Evolutionary conservation across 176 grass and related monocot genomes (phyloP), one percentile per base, ranked within the genome.

Genomic region (Alloteropsis semialata): DNA sequence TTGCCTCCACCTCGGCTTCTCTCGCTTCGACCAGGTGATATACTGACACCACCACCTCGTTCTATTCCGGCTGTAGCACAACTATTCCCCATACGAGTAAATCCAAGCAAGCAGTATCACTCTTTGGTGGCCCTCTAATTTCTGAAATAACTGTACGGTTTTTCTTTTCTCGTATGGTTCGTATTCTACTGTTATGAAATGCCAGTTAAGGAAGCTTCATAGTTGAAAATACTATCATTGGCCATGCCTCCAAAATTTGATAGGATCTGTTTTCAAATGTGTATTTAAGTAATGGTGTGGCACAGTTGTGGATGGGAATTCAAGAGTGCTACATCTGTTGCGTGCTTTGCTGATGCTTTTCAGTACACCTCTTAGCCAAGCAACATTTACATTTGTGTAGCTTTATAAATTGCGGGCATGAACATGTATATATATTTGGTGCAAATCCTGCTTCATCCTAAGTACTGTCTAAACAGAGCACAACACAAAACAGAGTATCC

Each of bases 11-110:
- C 21, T 45, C 61, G 66, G 29, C 22, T 28, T 14, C 32, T 17
- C n/a, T 54, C 25, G 8, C 22, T 41, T 34, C 15, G 4, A 27
- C 85, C 51, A 88, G 80, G 80, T 77, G 55, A 83, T 15, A 19
- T 8, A 25, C 54, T 24, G 18, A 51, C 76, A 61, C 57, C 30
- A 10, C 18, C 51, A 32, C 22, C 17, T 34, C 10, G 33, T 32
- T 33, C 68, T 28, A 45, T 42, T 22, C n/a, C n/a, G n/a, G 11
- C 10, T 67, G 19, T 68, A 41, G 5, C 12, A 22, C n/a, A 67
- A 14, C 10, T 2, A 28, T 17, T 7, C 7, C 3, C 41, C 12
- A 2, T 28, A 45, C 3, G 14, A 70, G 25, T 28, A 17, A 46
- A 44, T 45, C 44, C 42, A 10, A 64, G n/a, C n/a, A n/a, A 29